Conservation (phyloP, 371 early-diverging fungal species). For the Batkoa obscura region DNA sequence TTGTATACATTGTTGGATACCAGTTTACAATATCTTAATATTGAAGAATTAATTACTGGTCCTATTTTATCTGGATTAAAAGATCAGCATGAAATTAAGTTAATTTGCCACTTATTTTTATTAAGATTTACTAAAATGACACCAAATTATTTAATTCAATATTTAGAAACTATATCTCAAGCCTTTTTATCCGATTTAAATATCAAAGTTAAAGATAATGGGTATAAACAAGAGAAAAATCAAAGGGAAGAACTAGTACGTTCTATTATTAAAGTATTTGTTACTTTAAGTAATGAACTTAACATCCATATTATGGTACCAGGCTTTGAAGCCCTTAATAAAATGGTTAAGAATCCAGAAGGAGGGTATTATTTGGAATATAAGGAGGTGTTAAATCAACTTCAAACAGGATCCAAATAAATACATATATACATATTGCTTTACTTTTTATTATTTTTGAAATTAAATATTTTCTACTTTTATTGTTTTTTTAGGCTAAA, state of each 20-base stretch:
- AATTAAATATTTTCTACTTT: no score
- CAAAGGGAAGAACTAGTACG: conserved; percentile 63
- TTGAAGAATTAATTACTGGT: conserved; percentile 39
- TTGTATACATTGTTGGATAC: conserved; percentile 71
- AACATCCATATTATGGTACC: no score
- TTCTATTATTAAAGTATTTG: conserved; percentile 35
- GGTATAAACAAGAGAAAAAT: conserved; percentile 83
- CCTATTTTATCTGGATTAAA: conserved; percentile 49
- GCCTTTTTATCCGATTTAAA: conserved; percentile 43
- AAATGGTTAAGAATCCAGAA: no score
- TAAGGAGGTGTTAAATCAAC: no score
- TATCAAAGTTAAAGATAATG: conserved; percentile 54
- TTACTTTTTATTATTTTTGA: no score
- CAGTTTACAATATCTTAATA: conserved; percentile 46
- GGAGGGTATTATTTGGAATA: no score
- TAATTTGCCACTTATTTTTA: conserved; percentile 57
- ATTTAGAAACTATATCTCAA: conserved; percentile 54
- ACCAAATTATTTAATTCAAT: conserved; percentile 47
- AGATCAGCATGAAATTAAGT: conserved; percentile 75
- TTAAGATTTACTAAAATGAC: conserved; percentile 41
- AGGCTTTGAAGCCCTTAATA: no score
- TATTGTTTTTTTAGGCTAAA: no score
- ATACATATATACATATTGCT: no score
- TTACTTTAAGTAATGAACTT: conserved; percentile 11
- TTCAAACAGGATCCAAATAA: no score